A percentile compares a stretch with the other conserved stretches of the same genome.
phyloP scores from a whole-genome alignment of 352 stramenopile genomes.

The Phytophthora lateralis region DNA sequence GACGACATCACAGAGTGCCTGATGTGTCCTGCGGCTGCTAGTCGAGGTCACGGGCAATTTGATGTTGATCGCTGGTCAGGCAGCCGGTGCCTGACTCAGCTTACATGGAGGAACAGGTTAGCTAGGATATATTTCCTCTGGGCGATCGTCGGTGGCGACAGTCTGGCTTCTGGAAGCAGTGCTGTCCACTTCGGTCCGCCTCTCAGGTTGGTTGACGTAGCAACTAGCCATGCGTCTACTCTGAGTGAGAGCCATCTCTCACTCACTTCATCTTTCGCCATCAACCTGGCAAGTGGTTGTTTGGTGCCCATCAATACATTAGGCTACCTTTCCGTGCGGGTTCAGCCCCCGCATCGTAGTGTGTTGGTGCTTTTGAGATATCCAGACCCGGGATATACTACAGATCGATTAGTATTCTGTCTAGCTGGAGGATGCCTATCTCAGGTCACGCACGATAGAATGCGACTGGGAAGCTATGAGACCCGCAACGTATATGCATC shows the following conservation, averaged over 20 bases:
- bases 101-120: background rate
- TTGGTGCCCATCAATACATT: background rate
- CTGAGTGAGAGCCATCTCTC: background rate
- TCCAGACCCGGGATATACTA: background rate
- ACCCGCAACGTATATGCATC: conserved; percentile 1
- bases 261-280: background rate
- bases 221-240: background rate
- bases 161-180: background rate
- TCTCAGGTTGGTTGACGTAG: background rate
- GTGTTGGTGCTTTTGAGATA: background rate
- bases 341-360: background rate
- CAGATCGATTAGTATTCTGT: conserved; percentile 7
- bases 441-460: background rate
- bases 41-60: background rate
- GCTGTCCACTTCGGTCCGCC: background rate
- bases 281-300: background rate
- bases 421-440: conserved; percentile 8
- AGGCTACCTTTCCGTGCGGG: background rate
- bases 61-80: background rate
- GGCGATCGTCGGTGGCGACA: background rate
- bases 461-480: conserved; percentile 5
- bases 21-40: background rate
- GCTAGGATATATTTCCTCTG: background rate
- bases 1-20: background rate
- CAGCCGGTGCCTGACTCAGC: background rate